phyloP scores from a whole-genome alignment of 2,329 filamentous ascomycete genomes.

The Chaetomium sp. region DNA sequence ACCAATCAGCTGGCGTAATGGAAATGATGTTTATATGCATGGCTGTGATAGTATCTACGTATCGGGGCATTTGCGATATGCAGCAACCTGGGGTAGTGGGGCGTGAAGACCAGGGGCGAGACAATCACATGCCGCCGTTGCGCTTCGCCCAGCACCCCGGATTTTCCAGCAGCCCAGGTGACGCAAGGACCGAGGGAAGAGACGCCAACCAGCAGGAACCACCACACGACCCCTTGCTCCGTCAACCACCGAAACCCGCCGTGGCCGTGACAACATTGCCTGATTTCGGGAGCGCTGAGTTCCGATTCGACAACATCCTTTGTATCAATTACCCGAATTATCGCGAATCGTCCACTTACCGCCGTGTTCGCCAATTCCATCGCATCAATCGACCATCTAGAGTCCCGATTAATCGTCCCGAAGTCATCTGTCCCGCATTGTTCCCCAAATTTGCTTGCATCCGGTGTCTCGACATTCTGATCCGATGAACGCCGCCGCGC shows the following conservation, averaged over 20 bases:
- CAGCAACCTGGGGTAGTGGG: constrained; percentile 4
- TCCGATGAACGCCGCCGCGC: constrained; percentile 12
- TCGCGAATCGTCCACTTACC: not conserved
- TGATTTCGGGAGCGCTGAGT: too few relatives aligned
- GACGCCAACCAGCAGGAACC: not conserved
- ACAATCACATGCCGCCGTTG: constrained; percentile 22
- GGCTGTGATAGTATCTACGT: too few relatives aligned
- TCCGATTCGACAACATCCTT: too few relatives aligned
- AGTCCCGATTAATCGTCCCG: too few relatives aligned
- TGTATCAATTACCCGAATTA: not conserved
- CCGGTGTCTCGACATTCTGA: not conserved
- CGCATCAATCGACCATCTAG: not conserved
- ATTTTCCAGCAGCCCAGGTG: constrained; percentile 22
- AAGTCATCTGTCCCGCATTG: too few relatives aligned
- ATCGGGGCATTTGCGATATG: too few relatives aligned
- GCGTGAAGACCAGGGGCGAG: not conserved
- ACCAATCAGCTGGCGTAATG: too few relatives aligned
- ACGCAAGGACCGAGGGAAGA: constrained; percentile 24
- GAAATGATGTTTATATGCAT: too few relatives aligned
- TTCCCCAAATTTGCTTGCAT: not conserved
- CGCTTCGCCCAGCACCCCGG: constrained; percentile 5
- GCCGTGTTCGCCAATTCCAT: not conserved
- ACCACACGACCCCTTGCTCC: not conserved
- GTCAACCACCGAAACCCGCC: not conserved
- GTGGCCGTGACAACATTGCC: not conserved